Conservation (phyloP, 129 eudicot genomes). For the Ambrosia artemisiifolia region DNA sequence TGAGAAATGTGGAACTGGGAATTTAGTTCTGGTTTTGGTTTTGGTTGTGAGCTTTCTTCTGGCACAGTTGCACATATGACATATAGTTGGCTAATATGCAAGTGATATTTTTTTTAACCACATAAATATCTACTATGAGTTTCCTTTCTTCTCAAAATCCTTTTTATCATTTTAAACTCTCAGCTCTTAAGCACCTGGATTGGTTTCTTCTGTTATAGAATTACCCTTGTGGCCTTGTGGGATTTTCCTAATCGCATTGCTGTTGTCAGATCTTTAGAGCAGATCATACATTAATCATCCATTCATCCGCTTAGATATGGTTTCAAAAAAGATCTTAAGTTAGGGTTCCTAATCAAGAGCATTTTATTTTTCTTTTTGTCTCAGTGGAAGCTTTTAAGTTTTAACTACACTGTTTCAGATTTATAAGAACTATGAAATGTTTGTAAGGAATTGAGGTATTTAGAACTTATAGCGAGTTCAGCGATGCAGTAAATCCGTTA, state of each 20-base stretch:
- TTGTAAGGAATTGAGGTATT: neutral
- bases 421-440: constrained; percentile 3
- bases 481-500: neutral
- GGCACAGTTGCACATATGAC: neutral
- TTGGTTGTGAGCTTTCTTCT: constrained; percentile 1
- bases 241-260: neutral
- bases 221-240: constrained; percentile 9
- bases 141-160: neutral
- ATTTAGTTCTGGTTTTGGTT: neutral
- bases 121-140: neutral
- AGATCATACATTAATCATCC: neutral
- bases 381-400: constrained; percentile 4
- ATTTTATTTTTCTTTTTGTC: neutral
- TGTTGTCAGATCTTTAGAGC: neutral
- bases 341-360: neutral
- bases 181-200: constrained; percentile 13
- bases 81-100: constrained; percentile 5
- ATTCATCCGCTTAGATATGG: neutral
- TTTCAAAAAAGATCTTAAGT: neutral
- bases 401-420: neutral
- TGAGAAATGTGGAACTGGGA: constrained; percentile 2
- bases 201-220: neutral
- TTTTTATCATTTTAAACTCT: neutral
- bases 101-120: neutral
- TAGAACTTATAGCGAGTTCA: neutral